These are phyloP conservation scores for Hebeloma cylindrosporum DNA, from an alignment of 768 basidiomycete genomes.

Conservation along the genomic window DNA sequence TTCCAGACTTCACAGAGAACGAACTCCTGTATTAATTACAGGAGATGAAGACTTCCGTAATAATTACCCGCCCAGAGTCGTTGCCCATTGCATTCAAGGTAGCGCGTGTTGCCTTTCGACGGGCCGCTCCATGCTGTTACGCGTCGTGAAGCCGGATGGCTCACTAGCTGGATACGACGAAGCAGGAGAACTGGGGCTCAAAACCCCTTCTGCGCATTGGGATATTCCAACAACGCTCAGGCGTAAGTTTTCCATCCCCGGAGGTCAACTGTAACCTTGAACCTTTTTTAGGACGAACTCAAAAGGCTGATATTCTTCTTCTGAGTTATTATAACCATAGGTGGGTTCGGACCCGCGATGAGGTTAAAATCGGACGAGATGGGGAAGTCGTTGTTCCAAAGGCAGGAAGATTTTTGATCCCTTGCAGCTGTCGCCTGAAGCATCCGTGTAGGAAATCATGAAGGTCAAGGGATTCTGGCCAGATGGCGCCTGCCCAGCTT, in stretches of 20 bases:
- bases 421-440: too few species aligned
- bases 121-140: constrained; percentile 47
- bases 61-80: constrained; percentile 49
- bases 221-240: constrained; percentile 57
- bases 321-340: too few species aligned
- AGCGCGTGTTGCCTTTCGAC: constrained; percentile 35
- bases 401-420: constrained; percentile 27
- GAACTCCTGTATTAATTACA: constrained; percentile 59
- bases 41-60: constrained; percentile 45
- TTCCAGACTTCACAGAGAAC: constrained; percentile 52
- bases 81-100: constrained; percentile 44
- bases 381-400: constrained; percentile 63
- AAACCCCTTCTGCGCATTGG: constrained; percentile 52
- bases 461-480: constrained; percentile 66
- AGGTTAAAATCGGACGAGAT: constrained; percentile 53
- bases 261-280: not conserved
- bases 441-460: constrained; percentile 41
- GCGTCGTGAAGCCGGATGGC: constrained; percentile 60
- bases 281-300: constrained; percentile 50
- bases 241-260: constrained; percentile 47
- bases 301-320: too few species aligned
- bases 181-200: constrained; percentile 58
- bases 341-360: constrained; percentile 71
- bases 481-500: constrained; percentile 73
- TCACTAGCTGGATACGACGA: constrained; percentile 54